These are phyloP conservation scores for Aristolochia contorta DNA, from an alignment of 164 flowering plant genomes.

Conservation along the genomic window DNA sequence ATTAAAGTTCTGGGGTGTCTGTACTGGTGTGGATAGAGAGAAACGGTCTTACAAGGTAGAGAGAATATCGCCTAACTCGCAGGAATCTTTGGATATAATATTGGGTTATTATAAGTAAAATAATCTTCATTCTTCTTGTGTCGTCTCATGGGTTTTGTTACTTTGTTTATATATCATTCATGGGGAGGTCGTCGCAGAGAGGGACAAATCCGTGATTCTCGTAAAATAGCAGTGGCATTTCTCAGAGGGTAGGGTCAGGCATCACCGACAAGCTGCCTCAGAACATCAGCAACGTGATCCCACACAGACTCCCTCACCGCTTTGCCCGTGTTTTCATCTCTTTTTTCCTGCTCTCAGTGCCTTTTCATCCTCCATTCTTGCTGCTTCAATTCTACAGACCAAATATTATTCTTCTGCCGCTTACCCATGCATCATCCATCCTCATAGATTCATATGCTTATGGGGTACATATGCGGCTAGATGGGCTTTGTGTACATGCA, in stretches of 20 bases:
- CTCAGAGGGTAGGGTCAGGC: not conserved
- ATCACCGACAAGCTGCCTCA: slow-evolving; percentile 17
- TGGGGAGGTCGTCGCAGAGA: not conserved
- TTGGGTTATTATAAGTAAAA: no score
- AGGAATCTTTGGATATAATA: no score
- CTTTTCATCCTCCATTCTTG: not conserved
- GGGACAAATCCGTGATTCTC: slow-evolving; percentile 1
- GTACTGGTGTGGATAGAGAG: no score
- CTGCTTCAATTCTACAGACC: not conserved
- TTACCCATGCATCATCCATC: not conserved
- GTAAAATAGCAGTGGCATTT: slow-evolving; percentile 3
- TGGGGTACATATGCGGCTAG: slow-evolving; percentile 2
- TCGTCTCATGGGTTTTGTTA: not conserved
- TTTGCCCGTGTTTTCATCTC: slow-evolving; percentile 5
- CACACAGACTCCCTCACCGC: slow-evolving; percentile 3
- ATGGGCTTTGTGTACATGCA: not conserved
- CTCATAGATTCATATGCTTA: not conserved
- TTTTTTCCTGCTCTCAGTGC: not conserved
- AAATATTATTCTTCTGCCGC: not conserved
- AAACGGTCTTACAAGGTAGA: no score
- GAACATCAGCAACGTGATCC: slow-evolving; percentile 11
- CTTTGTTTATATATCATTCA: not conserved
- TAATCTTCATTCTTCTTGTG: no score
- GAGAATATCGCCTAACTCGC: no score
- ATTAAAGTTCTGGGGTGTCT: no score